Conservation (phyloP, 164 flowering plant species). For the Kalanchoe fedtschenkoi region DNA sequence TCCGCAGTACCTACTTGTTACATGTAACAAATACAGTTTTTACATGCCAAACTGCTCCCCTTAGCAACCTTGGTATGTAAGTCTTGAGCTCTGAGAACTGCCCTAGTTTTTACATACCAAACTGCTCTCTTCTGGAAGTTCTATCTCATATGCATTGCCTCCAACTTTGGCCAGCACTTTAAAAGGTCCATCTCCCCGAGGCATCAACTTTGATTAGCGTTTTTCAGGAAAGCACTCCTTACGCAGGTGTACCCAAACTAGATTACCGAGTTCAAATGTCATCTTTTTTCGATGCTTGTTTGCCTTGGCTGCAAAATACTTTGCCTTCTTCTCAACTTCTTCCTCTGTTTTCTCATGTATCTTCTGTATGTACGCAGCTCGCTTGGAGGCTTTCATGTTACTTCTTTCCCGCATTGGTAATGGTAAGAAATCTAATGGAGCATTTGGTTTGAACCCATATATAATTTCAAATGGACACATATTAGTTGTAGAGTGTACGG, state of each 20-base stretch:
- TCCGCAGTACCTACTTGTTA: too few relatives aligned
- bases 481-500: constrained; percentile 5
- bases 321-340: not conserved
- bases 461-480: constrained; percentile 11
- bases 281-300: not conserved
- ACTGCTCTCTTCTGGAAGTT: not conserved
- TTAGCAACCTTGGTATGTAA: too few relatives aligned
- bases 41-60: too few relatives aligned
- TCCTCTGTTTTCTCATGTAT: not conserved
- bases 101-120: too few relatives aligned
- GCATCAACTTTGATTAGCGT: not conserved
- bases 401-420: not conserved
- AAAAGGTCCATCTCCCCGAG: not conserved
- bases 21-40: too few relatives aligned
- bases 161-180: not conserved
- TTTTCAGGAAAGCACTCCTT: not conserved
- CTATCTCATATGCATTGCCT: not conserved
- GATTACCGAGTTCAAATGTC: not conserved
- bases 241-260: not conserved
- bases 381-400: constrained; percentile 3
- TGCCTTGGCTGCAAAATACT: too few relatives aligned
- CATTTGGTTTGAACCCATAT: constrained; percentile 10
- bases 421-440: constrained; percentile 10
- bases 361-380: constrained; percentile 5
- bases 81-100: too few relatives aligned